phyloP scores from a whole-genome alignment of 108 stramenopile genomes.

The Stephanodiscus minutulus region DNA sequence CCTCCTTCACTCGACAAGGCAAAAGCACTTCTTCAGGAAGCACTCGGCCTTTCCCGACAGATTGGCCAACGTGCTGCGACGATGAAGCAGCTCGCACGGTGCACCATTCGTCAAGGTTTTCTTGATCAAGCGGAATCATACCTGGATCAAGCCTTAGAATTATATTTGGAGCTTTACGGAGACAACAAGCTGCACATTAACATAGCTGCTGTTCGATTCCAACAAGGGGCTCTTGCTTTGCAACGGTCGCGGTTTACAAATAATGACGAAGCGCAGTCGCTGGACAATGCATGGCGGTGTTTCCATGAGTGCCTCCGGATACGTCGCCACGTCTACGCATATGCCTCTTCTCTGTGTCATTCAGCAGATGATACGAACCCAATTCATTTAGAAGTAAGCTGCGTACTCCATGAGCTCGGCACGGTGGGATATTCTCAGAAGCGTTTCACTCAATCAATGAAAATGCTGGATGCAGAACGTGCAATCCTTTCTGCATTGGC shows the following conservation, averaged over 20 bases:
- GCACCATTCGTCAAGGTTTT: conserved; percentile 61
- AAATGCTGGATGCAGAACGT: conserved; percentile 52
- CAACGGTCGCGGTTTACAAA: conserved; percentile 28
- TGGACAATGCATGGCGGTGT: conserved; percentile 58
- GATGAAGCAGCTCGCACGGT: conserved; percentile 67
- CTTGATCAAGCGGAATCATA: conserved; percentile 57
- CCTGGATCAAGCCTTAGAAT: conserved; percentile 58
- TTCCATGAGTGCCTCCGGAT: conserved; percentile 44
- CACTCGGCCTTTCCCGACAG: conserved; percentile 53
- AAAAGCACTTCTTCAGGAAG: conserved; percentile 57
- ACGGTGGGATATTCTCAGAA: conserved; percentile 57
- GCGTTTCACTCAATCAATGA: conserved; percentile 36
- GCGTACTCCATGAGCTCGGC: conserved; percentile 66
- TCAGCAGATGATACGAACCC: conserved; percentile 47
- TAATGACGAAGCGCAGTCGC: conserved; percentile 23
- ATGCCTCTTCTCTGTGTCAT: conserved; percentile 42
- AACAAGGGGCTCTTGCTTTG: conserved; percentile 65
- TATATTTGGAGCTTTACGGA: conserved; percentile 65
- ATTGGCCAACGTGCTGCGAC: conserved; percentile 75
- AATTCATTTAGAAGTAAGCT: conserved; percentile 64
- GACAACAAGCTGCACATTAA: conserved; percentile 65
- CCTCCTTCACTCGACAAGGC: conserved; percentile 61
- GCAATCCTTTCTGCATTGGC: conserved; percentile 48
- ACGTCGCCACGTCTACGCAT: conserved; percentile 62
- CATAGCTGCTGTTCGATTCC: conserved; percentile 70